Evolutionary conservation across 352 stramenopile species (phyloP), one percentile per base, ranked within the genome.

Genomic region (Phytopythium boreale): DNA sequence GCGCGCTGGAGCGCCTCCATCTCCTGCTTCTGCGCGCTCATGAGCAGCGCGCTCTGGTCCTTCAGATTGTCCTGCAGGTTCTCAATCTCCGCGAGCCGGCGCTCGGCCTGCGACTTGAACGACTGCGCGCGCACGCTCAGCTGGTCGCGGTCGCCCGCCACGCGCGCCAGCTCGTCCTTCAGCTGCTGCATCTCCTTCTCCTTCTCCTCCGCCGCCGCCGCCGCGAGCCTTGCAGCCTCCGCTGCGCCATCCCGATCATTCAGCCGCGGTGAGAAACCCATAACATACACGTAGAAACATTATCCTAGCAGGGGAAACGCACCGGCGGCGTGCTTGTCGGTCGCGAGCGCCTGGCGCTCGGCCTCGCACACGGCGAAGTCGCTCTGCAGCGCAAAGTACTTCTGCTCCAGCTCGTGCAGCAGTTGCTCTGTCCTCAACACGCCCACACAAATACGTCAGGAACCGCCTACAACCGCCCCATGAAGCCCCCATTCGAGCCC

Each of bases 371-470:
- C 64, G 5, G 71, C 75, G n/a, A 89, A 76, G n/a, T 89, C 72
- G 64, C 79, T 79, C 62, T 86, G 81, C 2, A 88, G 62, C 14
- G 62, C 64, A 59, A 92, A 61, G 66, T 82, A 89, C 65, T 93
- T 92, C 34, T 77, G 78, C 64, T 93, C 85, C 37, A 92, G 66
- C 53, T 93, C 85, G 59, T 93, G 85, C 29, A 92, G 66, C 58
- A 92, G 61, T 88, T 93, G 82, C 57, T 92, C 83, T 92, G 59
- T 29, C n/a, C 46, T 6, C 22, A 52, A 15, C 1, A n/a, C 43
- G 26, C 43, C 0, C 5, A 50, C n/a, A 29, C 44, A 51, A 6
- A 51, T 5, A 29, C 5, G 11, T 8, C 24, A 17, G 22, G 20
- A 29, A 9, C 8, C n/a, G 44, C 20, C 4, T 0, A 15, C 27